Evolutionary conservation across 768 basidiomycete genomes (phyloP).

Genomic region (Serpula lacrymans): DNA sequence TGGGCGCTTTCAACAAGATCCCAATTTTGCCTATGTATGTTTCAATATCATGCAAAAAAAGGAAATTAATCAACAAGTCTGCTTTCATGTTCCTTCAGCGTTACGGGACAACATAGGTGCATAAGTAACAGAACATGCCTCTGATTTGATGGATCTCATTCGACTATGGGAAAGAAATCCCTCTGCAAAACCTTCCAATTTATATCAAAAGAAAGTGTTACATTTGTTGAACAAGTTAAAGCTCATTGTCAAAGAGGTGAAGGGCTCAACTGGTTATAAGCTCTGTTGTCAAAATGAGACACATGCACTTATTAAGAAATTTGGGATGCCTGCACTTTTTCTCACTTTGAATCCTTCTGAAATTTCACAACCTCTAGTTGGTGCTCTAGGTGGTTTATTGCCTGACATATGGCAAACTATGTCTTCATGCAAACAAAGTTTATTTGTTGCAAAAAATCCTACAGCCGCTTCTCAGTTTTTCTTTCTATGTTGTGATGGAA

Average conservation of each 20-base stretch:
- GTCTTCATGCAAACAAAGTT: neutral
- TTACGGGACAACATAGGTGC: no score
- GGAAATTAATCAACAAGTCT: neutral
- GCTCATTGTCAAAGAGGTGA: conserved; percentile 11
- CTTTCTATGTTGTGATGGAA: conserved; percentile 15
- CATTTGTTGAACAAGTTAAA: conserved; percentile 16
- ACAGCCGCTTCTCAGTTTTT: conserved; percentile 20
- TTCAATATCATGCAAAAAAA: conserved; percentile 16
- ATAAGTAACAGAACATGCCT: neutral
- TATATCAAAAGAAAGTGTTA: neutral
- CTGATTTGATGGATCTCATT: neutral
- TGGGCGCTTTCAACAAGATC: conserved; percentile 5
- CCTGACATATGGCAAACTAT: neutral
- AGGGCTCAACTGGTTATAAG: conserved; percentile 18
- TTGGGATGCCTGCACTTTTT: conserved; percentile 16
- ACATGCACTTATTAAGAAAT: conserved; percentile 7
- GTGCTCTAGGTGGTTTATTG: conserved; percentile 3
- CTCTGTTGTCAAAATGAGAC: conserved; percentile 16
- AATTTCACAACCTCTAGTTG: conserved; percentile 13
- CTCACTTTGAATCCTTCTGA: conserved; percentile 23
- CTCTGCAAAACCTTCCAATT: neutral
- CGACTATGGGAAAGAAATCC: neutral
- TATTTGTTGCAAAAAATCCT: conserved; percentile 16
- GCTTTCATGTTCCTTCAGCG: no score
- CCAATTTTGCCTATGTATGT: conserved; percentile 14